phyloP scores from a whole-genome alignment of 345 rosid species.

The Draba incana region DNA sequence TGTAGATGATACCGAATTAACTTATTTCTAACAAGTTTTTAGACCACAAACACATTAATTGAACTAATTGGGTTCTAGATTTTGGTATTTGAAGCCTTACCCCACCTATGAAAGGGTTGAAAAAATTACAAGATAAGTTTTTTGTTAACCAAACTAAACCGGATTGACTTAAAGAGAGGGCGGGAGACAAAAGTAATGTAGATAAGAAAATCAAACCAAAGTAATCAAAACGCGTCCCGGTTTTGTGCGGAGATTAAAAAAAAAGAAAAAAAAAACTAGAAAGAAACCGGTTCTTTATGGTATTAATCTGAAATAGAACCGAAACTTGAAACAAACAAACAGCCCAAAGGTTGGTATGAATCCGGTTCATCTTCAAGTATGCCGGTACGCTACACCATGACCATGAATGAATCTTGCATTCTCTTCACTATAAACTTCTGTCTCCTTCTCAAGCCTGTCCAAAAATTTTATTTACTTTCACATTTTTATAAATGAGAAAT shows the following conservation, averaged over 20 bases:
- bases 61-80: slow-evolving; percentile 2
- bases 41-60: background rate
- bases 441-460: slow-evolving; percentile 79
- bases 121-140: slow-evolving; percentile 12
- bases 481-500: too few relatives aligned
- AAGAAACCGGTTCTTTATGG: slow-evolving; percentile 27
- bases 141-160: slow-evolving; percentile 33
- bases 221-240: slow-evolving; percentile 18
- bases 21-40: background rate
- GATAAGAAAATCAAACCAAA: slow-evolving; percentile 26
- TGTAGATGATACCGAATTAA: too few relatives aligned
- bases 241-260: slow-evolving; percentile 19
- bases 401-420: slow-evolving; percentile 92
- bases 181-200: slow-evolving; percentile 10
- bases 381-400: slow-evolving; percentile 75
- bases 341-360: background rate
- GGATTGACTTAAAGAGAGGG: slow-evolving; percentile 13
- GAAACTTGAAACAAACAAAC: too few relatives aligned
- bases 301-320: slow-evolving; percentile 16
- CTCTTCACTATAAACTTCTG: slow-evolving; percentile 90
- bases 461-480: too few relatives aligned
- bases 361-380: slow-evolving; percentile 43
- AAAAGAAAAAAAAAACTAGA: slow-evolving; percentile 7
- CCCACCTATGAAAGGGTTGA: too few relatives aligned
- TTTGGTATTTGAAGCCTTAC: background rate